Conservation (phyloP, 2,329 filamentous ascomycete species). For the Aspergillus chevalieri region DNA sequence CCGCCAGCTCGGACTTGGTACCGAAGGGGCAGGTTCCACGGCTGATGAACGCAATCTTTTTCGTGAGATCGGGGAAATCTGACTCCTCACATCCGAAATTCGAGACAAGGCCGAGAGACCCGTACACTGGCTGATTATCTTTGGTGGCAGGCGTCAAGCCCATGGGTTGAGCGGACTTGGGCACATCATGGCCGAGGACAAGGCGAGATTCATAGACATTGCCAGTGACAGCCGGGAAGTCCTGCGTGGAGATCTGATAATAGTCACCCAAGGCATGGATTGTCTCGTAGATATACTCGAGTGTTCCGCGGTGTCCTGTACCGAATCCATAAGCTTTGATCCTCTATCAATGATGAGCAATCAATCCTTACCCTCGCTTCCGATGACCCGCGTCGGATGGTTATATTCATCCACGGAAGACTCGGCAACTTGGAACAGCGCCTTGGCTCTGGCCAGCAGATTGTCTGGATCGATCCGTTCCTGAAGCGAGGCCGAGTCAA, state of each 20-base stretch:
- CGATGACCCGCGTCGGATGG: constrained; percentile 66
- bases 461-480: constrained; percentile 50
- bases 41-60: constrained; percentile 63
- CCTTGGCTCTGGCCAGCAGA: constrained; percentile 54
- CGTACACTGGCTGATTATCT: constrained; percentile 40
- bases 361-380: constrained; percentile 49
- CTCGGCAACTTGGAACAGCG: constrained; percentile 58
- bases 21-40: constrained; percentile 68
- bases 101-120: constrained; percentile 53
- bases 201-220: constrained; percentile 56
- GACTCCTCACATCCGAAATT: constrained; percentile 58
- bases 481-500: constrained; percentile 42
- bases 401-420: constrained; percentile 55
- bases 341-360: neutral
- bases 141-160: constrained; percentile 52
- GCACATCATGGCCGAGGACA: constrained; percentile 50
- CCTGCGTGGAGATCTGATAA: constrained; percentile 43
- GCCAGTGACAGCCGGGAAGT: constrained; percentile 56
- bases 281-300: constrained; percentile 56
- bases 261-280: constrained; percentile 37
- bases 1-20: constrained; percentile 62
- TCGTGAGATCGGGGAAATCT: constrained; percentile 59
- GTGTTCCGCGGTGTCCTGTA: constrained; percentile 53
- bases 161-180: constrained; percentile 54
- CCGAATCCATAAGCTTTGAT: neutral